Evolutionary conservation across 2,329 filamentous ascomycete genomes (phyloP).

Genomic region (Beauveria asiatica): DNA sequence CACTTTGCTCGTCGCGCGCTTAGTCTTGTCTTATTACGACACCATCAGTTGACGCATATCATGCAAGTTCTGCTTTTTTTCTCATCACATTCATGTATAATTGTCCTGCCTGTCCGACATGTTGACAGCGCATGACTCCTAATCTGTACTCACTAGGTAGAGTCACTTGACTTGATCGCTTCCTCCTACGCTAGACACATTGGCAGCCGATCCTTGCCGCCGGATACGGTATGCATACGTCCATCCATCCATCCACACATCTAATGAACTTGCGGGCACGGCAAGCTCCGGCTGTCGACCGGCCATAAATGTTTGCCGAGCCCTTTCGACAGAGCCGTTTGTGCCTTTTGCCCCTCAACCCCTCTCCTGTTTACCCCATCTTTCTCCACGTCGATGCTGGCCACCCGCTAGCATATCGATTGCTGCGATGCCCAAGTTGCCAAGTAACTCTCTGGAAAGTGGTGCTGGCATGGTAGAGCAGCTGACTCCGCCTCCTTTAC

Average conservation of each 20-base stretch:
- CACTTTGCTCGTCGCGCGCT: neutral
- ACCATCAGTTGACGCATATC: neutral
- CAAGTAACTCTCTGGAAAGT: neutral
- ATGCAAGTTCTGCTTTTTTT: no score
- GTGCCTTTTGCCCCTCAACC: no score
- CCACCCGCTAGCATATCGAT: neutral
- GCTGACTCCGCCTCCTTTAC: neutral
- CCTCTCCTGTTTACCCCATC: neutral
- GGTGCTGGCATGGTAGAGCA: neutral
- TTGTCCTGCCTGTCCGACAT: no score
- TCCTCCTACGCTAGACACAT: neutral
- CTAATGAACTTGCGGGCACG: neutral
- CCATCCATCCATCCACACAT: neutral
- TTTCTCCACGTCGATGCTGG: neutral
- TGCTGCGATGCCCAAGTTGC: neutral
- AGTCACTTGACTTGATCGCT: no score
- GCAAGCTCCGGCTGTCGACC: neutral
- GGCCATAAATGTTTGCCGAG: neutral
- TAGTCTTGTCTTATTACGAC: neutral
- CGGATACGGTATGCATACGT: neutral
- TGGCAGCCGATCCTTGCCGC: neutral
- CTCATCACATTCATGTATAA: no score
- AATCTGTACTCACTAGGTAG: no score
- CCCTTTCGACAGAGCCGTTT: neutral
- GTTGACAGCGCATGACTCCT: no score